phyloP scores from a whole-genome alignment of 2,329 filamentous ascomycete species.

The Claviceps quebecensis region DNA sequence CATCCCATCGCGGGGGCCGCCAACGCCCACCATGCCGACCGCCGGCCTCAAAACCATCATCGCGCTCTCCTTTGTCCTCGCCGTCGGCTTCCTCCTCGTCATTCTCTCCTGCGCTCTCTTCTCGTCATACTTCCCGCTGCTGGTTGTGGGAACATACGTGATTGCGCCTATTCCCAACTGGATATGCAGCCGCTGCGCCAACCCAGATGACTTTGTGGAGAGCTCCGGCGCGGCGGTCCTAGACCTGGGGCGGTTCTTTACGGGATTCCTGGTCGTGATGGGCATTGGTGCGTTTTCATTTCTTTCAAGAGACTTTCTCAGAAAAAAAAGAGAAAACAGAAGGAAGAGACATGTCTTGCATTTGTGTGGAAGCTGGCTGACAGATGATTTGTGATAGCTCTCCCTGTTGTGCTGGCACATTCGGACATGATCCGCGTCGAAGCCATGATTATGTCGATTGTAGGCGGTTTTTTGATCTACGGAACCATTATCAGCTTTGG shows the following conservation, averaged over 20 bases:
- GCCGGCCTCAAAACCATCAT: slow-evolving; percentile 98
- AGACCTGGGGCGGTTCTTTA: slow-evolving; percentile 86
- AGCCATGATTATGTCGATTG: slow-evolving; percentile 89
- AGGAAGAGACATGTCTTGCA: neutral
- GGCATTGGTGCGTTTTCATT: slow-evolving; percentile 59
- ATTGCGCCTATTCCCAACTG: slow-evolving; percentile 91
- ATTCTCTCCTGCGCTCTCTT: slow-evolving; percentile 95
- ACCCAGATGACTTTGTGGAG: slow-evolving; percentile 89
- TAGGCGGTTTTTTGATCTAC: slow-evolving; percentile 89
- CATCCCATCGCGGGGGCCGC: slow-evolving; percentile 7
- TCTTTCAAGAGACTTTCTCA: too few species aligned
- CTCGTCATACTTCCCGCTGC: slow-evolving; percentile 84
- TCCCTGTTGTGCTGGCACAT: slow-evolving; percentile 80
- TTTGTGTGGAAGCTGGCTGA: neutral
- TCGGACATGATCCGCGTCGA: slow-evolving; percentile 66
- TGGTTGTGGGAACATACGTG: slow-evolving; percentile 92
- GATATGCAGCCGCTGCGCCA: slow-evolving; percentile 78
- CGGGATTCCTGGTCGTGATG: slow-evolving; percentile 93
- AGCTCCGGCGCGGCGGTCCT: slow-evolving; percentile 72
- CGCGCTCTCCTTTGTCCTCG: slow-evolving; percentile 94
- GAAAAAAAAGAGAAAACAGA: neutral
- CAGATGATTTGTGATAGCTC: slow-evolving; percentile 37
- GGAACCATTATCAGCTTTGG: slow-evolving; percentile 96
- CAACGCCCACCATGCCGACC: slow-evolving; percentile 41
- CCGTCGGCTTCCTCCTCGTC: slow-evolving; percentile 95